Evolutionary conservation across 768 basidiomycete genomes (phyloP).

Genomic region (Naganishia randhawae): DNA sequence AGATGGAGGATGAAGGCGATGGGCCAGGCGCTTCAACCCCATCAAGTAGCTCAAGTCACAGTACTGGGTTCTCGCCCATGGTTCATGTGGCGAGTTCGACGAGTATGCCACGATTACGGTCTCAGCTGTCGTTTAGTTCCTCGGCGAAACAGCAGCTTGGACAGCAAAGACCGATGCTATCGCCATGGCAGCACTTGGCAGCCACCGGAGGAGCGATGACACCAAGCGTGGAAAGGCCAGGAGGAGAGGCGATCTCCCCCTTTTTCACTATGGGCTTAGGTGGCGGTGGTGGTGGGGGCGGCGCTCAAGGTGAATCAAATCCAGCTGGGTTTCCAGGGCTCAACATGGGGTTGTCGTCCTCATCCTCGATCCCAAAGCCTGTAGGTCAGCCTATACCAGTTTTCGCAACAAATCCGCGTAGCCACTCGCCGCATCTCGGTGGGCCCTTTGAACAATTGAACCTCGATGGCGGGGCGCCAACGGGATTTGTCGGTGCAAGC

Average conservation of each 20-base stretch:
- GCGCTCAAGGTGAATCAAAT: background rate
- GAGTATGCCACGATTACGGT: background rate
- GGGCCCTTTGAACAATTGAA: constrained; percentile 48
- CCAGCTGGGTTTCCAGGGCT: constrained; percentile 3
- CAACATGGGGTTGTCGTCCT: background rate
- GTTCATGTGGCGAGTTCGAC: background rate
- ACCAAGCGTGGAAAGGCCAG: constrained; percentile 38
- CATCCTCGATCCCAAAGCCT: background rate
- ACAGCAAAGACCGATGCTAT: constrained; percentile 3
- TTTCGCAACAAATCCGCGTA: background rate
- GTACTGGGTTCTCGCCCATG: background rate
- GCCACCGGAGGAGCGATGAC: constrained; percentile 46
- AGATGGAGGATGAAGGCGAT: background rate
- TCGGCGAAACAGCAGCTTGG: background rate
- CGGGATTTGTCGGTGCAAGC: background rate
- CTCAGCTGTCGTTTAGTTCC: background rate
- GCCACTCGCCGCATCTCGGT: constrained; percentile 45
- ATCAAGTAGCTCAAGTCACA: background rate
- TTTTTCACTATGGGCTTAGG: constrained; percentile 11
- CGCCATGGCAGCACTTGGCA: constrained; percentile 44
- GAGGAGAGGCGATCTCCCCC: constrained; percentile 10
- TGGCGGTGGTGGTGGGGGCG: background rate
- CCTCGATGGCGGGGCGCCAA: constrained; percentile 35
- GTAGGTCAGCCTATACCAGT: constrained; percentile 18
- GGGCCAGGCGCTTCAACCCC: background rate